Evolutionary conservation across 768 basidiomycete species (phyloP).

Genomic region (Leccinum aurantiacum): DNA sequence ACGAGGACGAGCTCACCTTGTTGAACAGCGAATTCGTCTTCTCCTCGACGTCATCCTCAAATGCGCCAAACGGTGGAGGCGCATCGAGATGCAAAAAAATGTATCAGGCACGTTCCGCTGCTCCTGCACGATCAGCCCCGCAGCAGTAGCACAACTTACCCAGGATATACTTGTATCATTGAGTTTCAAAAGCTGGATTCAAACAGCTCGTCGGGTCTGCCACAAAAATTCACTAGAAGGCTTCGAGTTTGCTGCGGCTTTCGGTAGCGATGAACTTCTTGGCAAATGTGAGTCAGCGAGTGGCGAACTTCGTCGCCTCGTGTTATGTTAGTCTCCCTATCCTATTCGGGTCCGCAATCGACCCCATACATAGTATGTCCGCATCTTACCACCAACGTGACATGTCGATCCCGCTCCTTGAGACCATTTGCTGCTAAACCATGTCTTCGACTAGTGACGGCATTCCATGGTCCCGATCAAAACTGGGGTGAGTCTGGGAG

Average conservation of each 20-base stretch:
- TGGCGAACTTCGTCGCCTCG: slow-evolving; percentile 16
- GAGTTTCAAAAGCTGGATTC: background rate
- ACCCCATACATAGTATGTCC: slow-evolving; percentile 15
- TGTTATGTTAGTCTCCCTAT: slow-evolving; percentile 18
- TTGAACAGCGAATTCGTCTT: no score
- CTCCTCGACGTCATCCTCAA: no score
- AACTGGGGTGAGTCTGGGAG: slow-evolving; percentile 7
- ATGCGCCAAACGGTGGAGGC: no score
- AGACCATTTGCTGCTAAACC: no score
- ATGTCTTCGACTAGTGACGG: slow-evolving; percentile 14
- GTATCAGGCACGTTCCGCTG: no score
- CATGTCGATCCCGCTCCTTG: slow-evolving; percentile 22
- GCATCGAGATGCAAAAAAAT: no score
- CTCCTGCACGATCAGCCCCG: no score
- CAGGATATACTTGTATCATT: background rate
- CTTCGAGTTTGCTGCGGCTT: background rate
- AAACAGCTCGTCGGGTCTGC: slow-evolving; percentile 5
- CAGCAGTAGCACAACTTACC: slow-evolving; percentile 5
- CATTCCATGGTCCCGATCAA: slow-evolving; percentile 12
- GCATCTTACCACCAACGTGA: slow-evolving; percentile 16
- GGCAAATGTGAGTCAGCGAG: slow-evolving; percentile 4
- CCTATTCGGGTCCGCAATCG: slow-evolving; percentile 18
- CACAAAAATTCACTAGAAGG: slow-evolving; percentile 2
- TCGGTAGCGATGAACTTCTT: background rate
- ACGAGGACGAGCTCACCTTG: no score